Base-by-base conservation (phyloP, 2,329 filamentous ascomycete genomes). In the Neobulgaria alba region DNA sequence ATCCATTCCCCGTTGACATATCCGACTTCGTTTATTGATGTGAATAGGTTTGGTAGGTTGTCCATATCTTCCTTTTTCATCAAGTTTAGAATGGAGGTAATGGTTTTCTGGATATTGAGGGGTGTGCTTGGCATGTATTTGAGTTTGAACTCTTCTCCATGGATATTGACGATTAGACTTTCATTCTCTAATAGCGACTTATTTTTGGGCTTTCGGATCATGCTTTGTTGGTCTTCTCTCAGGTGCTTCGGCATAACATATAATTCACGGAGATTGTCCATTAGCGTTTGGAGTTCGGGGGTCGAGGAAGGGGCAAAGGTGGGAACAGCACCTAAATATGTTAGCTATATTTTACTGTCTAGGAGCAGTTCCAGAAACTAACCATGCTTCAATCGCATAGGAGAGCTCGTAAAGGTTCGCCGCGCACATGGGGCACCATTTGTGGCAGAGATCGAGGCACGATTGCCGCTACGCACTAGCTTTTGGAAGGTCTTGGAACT, bases 241-340 rank as follows among this genome's bases (percentile, higher is more conserved):
- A 85, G 72, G 56, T 77, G 73, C 21, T 68, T 61, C n/a, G 78
- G 78, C 31, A 83, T 61, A 57, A 83, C 72, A 58, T 79, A 68
- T 50, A 72, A 72, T 33, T 68, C 61, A 48, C 78, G 75, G 55
- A 82, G 68, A 16, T 54, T 60, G 30, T 61, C 57, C 46, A 84
- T 70, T 21, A 69, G 54, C 10, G 58, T 43, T 57, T 80, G 70
- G 45, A 84, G 68, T 41, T 74, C 64, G 16, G 65, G 48, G 32
- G 71, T 71, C 10, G 72, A 72, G 3, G 73, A 70, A 38, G 63
- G 57, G 55, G 79, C 79, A 41, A 57, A 57, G 9, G 50, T 41
- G 18, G 59, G 55, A 19, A 60, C 46, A 36, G 42, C 48, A 33
- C 43, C 53, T 58, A 10, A 8, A 9, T 29, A 42, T 42, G 41